Base-by-base conservation (phyloP, 805 yeast species). In the Wickerhamomyces canadensis region DNA sequence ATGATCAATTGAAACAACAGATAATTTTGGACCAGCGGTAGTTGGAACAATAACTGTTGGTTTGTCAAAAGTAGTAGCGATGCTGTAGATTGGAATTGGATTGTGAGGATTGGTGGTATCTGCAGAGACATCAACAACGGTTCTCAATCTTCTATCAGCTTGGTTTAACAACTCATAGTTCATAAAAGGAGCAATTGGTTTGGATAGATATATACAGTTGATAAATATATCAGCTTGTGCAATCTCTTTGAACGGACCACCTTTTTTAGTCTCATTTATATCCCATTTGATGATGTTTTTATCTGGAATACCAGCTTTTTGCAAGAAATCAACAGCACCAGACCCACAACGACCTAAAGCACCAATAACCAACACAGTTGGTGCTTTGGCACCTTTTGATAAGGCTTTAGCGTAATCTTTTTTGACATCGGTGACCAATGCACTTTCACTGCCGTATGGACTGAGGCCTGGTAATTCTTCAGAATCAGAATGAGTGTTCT, bases 311-410 rank as follows among this genome's bases (percentile, higher is more conserved):
- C 99, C 99, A 39, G 74, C 81, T 65, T 83, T 83, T 44, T 70
- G 73, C 64, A 86, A 76, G 39, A 89, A 70, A 48, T 84, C 94
- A 51, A 87, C 70, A 24, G 99, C 98, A 60, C 99, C 99, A 11
- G 95, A 80, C 38, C 99, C 99, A 68, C 98, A 93, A 71, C 99
- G 84, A 47, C 99, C 99, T 42, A 89, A 73, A 19, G 98, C 98
- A 58, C 99, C 99, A 58, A 93, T 93, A 40, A 93, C 81, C 48
- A 93, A 70, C 24, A 83, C 86, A 25, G 71, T 82, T 48, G 98
- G 98, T 52, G 67, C 70, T 51, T 67, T 72, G 22, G 80, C 83
- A 35, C 80, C 78, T 38, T 66, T 77, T 49, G 73, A 71, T 22
- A 67, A 68, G 18, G 91, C 94, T 19, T 58, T 62, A 16, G 65